Conservation (phyloP, 2,329 filamentous ascomycete genomes). For the Microcyclospora tardicrescens region DNA sequence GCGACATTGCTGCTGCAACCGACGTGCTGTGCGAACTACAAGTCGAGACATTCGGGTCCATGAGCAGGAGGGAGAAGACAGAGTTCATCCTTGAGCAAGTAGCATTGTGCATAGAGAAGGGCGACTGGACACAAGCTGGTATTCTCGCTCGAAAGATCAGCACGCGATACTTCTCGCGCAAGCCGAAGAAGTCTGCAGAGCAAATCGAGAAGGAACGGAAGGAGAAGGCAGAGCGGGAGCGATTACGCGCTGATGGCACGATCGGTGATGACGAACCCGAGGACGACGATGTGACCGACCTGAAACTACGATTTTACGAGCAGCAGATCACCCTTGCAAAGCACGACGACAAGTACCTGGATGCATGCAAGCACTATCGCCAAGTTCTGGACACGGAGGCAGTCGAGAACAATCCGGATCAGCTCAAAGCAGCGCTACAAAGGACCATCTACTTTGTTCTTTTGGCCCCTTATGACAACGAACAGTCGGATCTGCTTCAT, state of each 20-base stretch:
- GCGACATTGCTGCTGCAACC: slow-evolving; percentile 76
- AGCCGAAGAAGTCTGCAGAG: slow-evolving; percentile 80
- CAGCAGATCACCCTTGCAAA: slow-evolving; percentile 93
- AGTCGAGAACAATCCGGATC: slow-evolving; percentile 76
- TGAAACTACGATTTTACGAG: slow-evolving; percentile 93
- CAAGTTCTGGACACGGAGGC: slow-evolving; percentile 94
- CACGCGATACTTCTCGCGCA: slow-evolving; percentile 79
- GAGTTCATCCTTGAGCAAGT: slow-evolving; percentile 97
- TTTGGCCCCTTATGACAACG: slow-evolving; percentile 92
- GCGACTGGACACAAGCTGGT: slow-evolving; percentile 89
- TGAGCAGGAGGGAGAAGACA: slow-evolving; percentile 94
- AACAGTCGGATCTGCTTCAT: slow-evolving; percentile 93
- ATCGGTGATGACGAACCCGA: slow-evolving; percentile 47
- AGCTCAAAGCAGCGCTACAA: slow-evolving; percentile 76
- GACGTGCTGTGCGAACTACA: slow-evolving; percentile 95
- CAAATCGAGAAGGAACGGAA: slow-evolving; percentile 85
- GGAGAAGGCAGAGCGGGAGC: slow-evolving; percentile 71
- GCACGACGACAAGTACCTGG: slow-evolving; percentile 94
- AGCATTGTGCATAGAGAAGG: slow-evolving; percentile 82
- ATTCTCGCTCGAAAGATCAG: slow-evolving; percentile 96
- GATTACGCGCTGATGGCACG: slow-evolving; percentile 42
- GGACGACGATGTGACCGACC: slow-evolving; percentile 84
- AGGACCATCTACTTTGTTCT: slow-evolving; percentile 97
- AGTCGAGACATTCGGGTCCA: slow-evolving; percentile 97
- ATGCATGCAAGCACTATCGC: slow-evolving; percentile 95